Conservation (phyloP, 2,329 filamentous ascomycete genomes). For the Colletotrichum neosansevieriae region DNA sequence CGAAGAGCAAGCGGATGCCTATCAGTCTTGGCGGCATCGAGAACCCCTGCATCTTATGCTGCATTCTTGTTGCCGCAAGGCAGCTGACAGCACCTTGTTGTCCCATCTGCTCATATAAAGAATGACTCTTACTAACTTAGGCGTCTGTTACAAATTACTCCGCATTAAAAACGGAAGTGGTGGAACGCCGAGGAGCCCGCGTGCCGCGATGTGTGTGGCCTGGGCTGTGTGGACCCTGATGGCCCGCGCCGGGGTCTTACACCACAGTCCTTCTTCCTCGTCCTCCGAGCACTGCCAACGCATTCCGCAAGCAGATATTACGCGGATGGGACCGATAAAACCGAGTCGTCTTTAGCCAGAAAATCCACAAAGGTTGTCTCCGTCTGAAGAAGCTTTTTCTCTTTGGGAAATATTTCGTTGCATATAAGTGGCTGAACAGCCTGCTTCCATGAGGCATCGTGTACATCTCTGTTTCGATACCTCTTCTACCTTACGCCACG, state of each 20-base stretch:
- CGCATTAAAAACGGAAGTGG: not conserved
- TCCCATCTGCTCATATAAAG: not conserved
- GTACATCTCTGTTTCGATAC: conserved; percentile 5
- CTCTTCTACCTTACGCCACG: conserved; percentile 8
- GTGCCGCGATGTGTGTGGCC: not conserved
- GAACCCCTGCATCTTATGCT: not conserved
- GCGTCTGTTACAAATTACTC: not conserved
- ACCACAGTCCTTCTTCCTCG: not conserved
- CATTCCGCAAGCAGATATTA: too few relatives aligned
- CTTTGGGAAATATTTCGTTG: not conserved
- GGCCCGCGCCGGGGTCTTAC: conserved; percentile 5
- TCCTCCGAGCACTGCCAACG: too few relatives aligned
- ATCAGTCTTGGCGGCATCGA: not conserved
- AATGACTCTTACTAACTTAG: not conserved
- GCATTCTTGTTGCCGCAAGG: not conserved
- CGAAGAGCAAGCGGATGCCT: not conserved
- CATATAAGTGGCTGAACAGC: not conserved
- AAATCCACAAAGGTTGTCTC: not conserved
- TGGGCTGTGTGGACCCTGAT: conserved; percentile 31
- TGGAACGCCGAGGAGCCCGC: not conserved
- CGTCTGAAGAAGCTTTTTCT: not conserved
- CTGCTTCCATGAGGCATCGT: not conserved
- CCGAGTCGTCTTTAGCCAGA: too few relatives aligned
- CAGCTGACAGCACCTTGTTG: conserved; percentile 3
- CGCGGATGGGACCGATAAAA: too few relatives aligned